Evolutionary conservation across 768 basidiomycete species (phyloP).

Genomic region (Tylopilus balloui): DNA sequence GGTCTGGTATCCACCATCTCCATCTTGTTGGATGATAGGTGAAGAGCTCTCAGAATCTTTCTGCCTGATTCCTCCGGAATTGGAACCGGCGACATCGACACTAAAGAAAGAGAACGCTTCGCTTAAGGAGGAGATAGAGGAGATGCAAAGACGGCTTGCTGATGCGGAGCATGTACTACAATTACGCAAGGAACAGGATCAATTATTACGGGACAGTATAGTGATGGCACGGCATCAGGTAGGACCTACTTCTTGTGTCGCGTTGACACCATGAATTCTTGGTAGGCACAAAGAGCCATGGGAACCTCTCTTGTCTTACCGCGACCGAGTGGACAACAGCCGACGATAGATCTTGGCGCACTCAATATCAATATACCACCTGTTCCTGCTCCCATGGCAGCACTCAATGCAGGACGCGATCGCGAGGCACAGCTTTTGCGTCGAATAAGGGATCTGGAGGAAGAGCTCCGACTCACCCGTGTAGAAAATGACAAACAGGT

Average conservation of each 20-base stretch:
- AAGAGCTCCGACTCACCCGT: constrained; percentile 59
- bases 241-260: constrained; percentile 16
- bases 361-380: constrained; percentile 56
- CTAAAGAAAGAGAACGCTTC: constrained; percentile 64
- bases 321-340: constrained; percentile 35
- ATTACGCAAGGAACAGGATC: constrained; percentile 72
- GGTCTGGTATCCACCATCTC: background rate
- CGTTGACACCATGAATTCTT: constrained; percentile 1
- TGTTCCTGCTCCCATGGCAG: constrained; percentile 43
- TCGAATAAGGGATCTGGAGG: constrained; percentile 71
- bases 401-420: constrained; percentile 50
- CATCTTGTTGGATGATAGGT: constrained; percentile 31
- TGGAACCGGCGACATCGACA: constrained; percentile 44
- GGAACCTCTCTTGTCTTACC: constrained; percentile 60
- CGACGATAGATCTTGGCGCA: constrained; percentile 47
- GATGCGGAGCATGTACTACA: constrained; percentile 61
- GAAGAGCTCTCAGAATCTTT: constrained; percentile 80
- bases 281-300: constrained; percentile 76
- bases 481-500: constrained; percentile 84
- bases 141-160: constrained; percentile 53
- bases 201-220: constrained; percentile 77
- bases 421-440: constrained; percentile 50
- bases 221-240: constrained; percentile 66
- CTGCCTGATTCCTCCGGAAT: constrained; percentile 63
- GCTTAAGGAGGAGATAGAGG: constrained; percentile 58